Evolutionary conservation across 2,329 filamentous ascomycete species (phyloP).

Genomic region (Arachnomyces sp.): DNA sequence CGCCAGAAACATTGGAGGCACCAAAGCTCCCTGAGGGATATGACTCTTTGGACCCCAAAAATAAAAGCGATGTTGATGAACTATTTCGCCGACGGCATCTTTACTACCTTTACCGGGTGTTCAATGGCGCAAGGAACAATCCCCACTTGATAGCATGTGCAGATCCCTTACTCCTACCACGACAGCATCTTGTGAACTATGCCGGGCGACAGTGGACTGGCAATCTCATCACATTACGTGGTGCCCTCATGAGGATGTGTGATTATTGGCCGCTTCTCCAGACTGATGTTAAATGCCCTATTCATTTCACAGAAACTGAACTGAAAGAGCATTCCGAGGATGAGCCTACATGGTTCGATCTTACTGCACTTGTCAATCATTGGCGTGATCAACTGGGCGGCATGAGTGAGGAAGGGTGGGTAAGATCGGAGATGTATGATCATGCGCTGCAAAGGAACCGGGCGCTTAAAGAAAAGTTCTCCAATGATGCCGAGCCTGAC

Average conservation of each 20-base stretch:
- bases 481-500: conserved; percentile 4
- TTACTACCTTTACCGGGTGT: conserved; percentile 16
- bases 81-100: conserved; percentile 9
- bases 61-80: conserved; percentile 14
- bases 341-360: conserved; percentile 13
- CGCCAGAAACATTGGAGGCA: conserved; percentile 5
- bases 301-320: conserved; percentile 11
- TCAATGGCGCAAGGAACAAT: conserved; percentile 15
- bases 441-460: too few relatives aligned
- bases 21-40: conserved; percentile 13
- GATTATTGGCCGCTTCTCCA: conserved; percentile 9
- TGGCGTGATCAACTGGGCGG: conserved; percentile 14
- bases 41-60: conserved; percentile 7
- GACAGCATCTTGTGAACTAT: conserved; percentile 15
- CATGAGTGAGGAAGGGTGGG: conserved; percentile 14
- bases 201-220: conserved; percentile 16
- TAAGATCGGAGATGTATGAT: too few relatives aligned
- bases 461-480: conserved; percentile 6
- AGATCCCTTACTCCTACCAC: conserved; percentile 9
- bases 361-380: conserved; percentile 12
- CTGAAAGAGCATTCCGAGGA: conserved; percentile 7
- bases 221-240: conserved; percentile 13
- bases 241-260: conserved; percentile 12
- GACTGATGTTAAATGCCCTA: conserved; percentile 7
- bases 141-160: conserved; percentile 13